These are phyloP conservation scores for Hansenula anomala DNA, from an alignment of 1,139 yeast species.

Conservation along the genomic window DNA sequence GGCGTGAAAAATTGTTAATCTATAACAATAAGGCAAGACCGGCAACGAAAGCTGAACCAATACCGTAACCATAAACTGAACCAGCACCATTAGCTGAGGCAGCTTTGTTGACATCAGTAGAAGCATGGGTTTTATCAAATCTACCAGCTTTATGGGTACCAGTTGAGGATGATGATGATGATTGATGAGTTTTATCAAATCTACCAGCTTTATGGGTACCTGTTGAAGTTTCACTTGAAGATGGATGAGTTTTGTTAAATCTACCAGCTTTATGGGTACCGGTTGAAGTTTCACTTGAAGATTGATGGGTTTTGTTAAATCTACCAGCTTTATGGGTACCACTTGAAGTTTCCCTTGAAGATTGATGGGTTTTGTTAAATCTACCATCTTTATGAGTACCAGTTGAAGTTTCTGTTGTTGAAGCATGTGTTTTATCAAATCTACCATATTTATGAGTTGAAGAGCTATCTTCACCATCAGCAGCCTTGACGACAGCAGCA, in stretches of 20 bases:
- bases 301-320: slow-evolving; percentile 43
- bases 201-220: slow-evolving; percentile 44
- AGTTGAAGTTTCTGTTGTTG: slow-evolving; percentile 21
- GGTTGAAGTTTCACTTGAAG: slow-evolving; percentile 29
- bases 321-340: slow-evolving; percentile 45
- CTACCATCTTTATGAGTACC: slow-evolving; percentile 43
- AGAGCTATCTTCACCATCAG: slow-evolving; percentile 21
- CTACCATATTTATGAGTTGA: slow-evolving; percentile 43
- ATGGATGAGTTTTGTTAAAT: slow-evolving; percentile 35
- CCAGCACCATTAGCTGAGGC: slow-evolving; percentile 22
- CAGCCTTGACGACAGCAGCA: slow-evolving; percentile 21
- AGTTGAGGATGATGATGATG: slow-evolving; percentile 26
- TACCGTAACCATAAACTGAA: slow-evolving; percentile 25
- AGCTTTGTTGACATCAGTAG: slow-evolving; percentile 21
- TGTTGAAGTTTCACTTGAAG: slow-evolving; percentile 28
- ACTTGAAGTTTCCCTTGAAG: slow-evolving; percentile 29
- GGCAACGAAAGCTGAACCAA: slow-evolving; percentile 32
- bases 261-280: slow-evolving; percentile 38
- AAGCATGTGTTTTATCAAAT: slow-evolving; percentile 40
- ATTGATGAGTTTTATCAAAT: slow-evolving; percentile 36
- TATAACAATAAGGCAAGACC: slow-evolving; percentile 31
- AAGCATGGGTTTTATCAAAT: slow-evolving; percentile 40
- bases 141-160: slow-evolving; percentile 44
- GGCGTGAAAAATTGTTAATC: slow-evolving; percentile 12
- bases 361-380: slow-evolving; percentile 35